Percentiles rank a stretch among this genome's conserved stretches.
Evolutionary conservation across 2,329 filamentous ascomycete genomes (phyloP).

Genomic region (Aspergillus melleus): DNA sequence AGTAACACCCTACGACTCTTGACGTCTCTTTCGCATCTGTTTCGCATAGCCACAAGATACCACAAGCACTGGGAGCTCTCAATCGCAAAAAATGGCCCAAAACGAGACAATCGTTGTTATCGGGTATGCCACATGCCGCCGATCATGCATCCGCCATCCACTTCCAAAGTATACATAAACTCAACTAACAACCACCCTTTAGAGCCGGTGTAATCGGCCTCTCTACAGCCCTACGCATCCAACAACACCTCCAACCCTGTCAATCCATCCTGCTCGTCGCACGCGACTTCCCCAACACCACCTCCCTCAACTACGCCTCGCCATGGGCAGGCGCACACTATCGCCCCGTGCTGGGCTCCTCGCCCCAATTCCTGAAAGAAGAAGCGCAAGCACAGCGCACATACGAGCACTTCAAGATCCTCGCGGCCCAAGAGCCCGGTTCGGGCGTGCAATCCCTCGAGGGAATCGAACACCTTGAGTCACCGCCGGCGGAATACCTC

Average conservation of each 20-base stretch:
- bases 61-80: not conserved
- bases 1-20: not conserved
- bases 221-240: constrained; percentile 36
- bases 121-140: constrained; percentile 26
- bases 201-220: constrained; percentile 45
- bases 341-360: constrained; percentile 44
- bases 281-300: constrained; percentile 39
- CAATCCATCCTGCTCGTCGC: constrained; percentile 42
- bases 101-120: constrained; percentile 39
- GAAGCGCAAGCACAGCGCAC: constrained; percentile 40
- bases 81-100: constrained; percentile 19
- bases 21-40: not conserved
- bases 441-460: constrained; percentile 39
- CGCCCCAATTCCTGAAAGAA: constrained; percentile 38
- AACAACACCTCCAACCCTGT: constrained; percentile 26
- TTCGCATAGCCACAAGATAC: not conserved
- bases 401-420: constrained; percentile 37
- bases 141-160: not conserved
- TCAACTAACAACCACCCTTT: constrained; percentile 6
- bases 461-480: constrained; percentile 46
- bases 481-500: constrained; percentile 37
- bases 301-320: constrained; percentile 47
- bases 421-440: constrained; percentile 35
- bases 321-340: constrained; percentile 51
- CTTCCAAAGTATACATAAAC: not conserved